Conservation (phyloP, 805 yeast genomes). For the Wickerhamiella sergipiensis region DNA sequence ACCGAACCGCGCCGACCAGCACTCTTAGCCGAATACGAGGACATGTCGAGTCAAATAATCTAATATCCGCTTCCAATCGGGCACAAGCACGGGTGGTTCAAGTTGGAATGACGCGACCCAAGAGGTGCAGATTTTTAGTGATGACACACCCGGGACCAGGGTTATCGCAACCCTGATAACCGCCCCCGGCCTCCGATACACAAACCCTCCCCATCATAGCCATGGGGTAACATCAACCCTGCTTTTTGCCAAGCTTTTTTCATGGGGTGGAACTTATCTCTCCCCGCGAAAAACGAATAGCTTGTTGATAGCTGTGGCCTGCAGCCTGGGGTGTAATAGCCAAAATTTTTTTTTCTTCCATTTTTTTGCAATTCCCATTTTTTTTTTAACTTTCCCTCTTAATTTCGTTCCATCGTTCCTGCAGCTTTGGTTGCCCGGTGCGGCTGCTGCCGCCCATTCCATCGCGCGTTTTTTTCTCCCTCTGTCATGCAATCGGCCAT, state of each 20-base stretch:
- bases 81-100: neutral
- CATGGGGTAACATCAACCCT: too few relatives aligned
- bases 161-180: neutral
- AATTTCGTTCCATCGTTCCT: too few relatives aligned
- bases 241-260: neutral
- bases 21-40: constrained; percentile 28
- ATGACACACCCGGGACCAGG: neutral
- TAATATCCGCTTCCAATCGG: neutral
- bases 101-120: neutral
- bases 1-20: constrained; percentile 27
- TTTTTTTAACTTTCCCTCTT: too few relatives aligned
- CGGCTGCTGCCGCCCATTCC: too few relatives aligned
- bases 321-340: too few relatives aligned
- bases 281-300: too few relatives aligned
- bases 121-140: constrained; percentile 3
- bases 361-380: too few relatives aligned
- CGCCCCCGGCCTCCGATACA: neutral
- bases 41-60: constrained; percentile 16
- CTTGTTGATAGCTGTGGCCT: too few relatives aligned
- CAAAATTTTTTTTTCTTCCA: too few relatives aligned
- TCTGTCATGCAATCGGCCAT: neutral
- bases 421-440: too few relatives aligned
- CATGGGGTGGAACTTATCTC: too few relatives aligned
- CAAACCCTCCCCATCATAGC: neutral
- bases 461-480: too few relatives aligned